Conservation (phyloP, 768 basidiomycete species). For the Pholiota microspora region DNA sequence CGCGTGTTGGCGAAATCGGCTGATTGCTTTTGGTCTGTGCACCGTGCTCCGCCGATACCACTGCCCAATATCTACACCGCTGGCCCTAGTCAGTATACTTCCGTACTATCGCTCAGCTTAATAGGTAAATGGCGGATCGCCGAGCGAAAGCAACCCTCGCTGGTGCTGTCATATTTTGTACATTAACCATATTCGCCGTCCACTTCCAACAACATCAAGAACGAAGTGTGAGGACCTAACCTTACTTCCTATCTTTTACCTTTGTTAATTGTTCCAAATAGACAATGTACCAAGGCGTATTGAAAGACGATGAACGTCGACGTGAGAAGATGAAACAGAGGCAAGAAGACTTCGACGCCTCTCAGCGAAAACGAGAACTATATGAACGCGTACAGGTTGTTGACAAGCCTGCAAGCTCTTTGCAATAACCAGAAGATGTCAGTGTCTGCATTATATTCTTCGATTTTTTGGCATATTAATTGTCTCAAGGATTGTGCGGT, state of each 20-base stretch:
- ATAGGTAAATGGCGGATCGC: conserved; percentile 49
- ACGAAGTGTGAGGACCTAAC: conserved; percentile 55
- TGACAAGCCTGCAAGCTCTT: conserved; percentile 10
- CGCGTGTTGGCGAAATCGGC: conserved; percentile 28
- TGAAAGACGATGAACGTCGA: conserved; percentile 84
- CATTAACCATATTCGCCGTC: conserved; percentile 82
- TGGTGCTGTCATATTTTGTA: conserved; percentile 59
- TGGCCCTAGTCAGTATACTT: neutral
- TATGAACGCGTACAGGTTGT: conserved; percentile 57
- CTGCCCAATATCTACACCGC: neutral
- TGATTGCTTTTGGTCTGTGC: conserved; percentile 20
- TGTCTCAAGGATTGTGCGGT: neutral
- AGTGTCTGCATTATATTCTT: neutral
- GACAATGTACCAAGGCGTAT: conserved; percentile 90
- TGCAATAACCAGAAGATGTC: neutral
- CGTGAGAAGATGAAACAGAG: conserved; percentile 67
- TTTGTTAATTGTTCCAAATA: conserved; percentile 27
- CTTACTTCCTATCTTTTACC: neutral
- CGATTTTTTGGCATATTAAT: neutral
- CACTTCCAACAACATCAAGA: conserved; percentile 85
- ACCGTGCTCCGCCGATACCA: conserved; percentile 8
- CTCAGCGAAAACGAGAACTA: conserved; percentile 58
- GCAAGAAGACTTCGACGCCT: conserved; percentile 60
- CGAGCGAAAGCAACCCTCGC: conserved; percentile 75
- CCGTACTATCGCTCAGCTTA: neutral